A percentile compares a stretch with the other conserved stretches of the same genome.
Conservation (phyloP, 2,329 filamentous ascomycete species). For the Aspergillus niger region DNA sequence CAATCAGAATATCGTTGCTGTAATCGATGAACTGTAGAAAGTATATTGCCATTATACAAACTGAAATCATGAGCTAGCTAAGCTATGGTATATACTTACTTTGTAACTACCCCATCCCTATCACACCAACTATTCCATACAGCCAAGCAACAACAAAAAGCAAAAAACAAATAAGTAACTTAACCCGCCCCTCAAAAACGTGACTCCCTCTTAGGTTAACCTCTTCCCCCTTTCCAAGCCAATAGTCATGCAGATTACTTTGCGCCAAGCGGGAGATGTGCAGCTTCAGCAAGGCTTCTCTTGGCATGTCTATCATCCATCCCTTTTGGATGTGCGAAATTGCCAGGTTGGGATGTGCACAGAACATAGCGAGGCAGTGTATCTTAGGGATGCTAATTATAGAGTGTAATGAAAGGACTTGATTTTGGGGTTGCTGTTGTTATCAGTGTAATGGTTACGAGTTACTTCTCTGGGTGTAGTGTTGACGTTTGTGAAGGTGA, state of each 20-base stretch:
- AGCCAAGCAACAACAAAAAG: not conserved
- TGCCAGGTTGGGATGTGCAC: not conserved
- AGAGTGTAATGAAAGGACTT: not conserved
- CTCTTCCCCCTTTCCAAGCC: conserved; percentile 2
- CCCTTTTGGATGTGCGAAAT: not conserved
- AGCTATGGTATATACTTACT: not conserved
- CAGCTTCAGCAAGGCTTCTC: conserved; percentile 12
- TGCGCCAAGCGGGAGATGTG: conserved; percentile 9
- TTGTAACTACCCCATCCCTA: not conserved
- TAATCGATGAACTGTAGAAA: not conserved
- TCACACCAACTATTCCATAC: too few species aligned
- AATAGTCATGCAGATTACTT: conserved; percentile 6
- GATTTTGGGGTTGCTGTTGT: not conserved
- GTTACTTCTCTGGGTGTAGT: too few species aligned
- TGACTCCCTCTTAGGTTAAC: not conserved
- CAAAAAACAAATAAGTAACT: not conserved
- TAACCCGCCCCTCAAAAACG: not conserved
- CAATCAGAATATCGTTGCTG: too few species aligned
- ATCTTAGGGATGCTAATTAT: not conserved
- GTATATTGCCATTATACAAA: not conserved
- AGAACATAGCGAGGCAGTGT: too few species aligned
- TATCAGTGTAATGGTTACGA: too few species aligned
- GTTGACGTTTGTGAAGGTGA: too few species aligned
- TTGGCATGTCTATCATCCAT: conserved; percentile 3
- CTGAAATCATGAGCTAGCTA: too few species aligned